Conservation (phyloP, 2,329 filamentous ascomycete species). For the Alternaria infectoria region DNA sequence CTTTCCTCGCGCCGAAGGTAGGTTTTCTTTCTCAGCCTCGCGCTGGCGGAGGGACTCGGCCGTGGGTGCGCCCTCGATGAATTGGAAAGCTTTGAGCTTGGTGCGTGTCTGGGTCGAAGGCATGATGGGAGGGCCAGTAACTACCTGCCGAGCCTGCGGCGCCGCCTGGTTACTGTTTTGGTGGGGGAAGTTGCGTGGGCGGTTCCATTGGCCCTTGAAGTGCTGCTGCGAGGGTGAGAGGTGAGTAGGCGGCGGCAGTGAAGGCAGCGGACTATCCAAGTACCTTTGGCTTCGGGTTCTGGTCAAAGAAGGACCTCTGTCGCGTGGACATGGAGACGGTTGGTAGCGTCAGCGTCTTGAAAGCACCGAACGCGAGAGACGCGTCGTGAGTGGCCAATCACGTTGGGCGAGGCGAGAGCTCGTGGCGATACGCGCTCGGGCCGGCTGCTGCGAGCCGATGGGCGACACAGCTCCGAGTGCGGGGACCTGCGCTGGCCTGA, state of each 20-base stretch:
- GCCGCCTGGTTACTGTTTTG: slow-evolving; percentile 29
- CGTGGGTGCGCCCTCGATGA: slow-evolving; percentile 49
- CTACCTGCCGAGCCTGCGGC: slow-evolving; percentile 41
- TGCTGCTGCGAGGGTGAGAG: slow-evolving; percentile 26
- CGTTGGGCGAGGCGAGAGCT: slow-evolving; percentile 3
- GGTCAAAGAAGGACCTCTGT: slow-evolving; percentile 61
- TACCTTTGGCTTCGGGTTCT: slow-evolving; percentile 53
- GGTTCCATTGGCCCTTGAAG: slow-evolving; percentile 46
- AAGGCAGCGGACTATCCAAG: background rate
- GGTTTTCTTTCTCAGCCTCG: slow-evolving; percentile 55
- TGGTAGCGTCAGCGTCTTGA: slow-evolving; percentile 5
- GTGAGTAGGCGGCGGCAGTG: slow-evolving; percentile 8
- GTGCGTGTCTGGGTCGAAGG: slow-evolving; percentile 60
- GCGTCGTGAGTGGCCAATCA: slow-evolving; percentile 18
- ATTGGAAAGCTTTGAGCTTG: slow-evolving; percentile 63
- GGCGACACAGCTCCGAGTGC: background rate
- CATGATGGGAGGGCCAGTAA: slow-evolving; percentile 51
- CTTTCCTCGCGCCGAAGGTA: slow-evolving; percentile 10
- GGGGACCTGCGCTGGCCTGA: slow-evolving; percentile 5
- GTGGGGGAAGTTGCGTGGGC: slow-evolving; percentile 39
- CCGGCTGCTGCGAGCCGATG: background rate
- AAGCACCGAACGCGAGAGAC: slow-evolving; percentile 18
- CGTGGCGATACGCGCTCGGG: slow-evolving; percentile 2
- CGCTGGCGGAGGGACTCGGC: slow-evolving; percentile 23
- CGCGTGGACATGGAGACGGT: slow-evolving; percentile 51